phyloP scores from a whole-genome alignment of 2,329 filamentous ascomycete genomes.

The Aciculosporium take region DNA sequence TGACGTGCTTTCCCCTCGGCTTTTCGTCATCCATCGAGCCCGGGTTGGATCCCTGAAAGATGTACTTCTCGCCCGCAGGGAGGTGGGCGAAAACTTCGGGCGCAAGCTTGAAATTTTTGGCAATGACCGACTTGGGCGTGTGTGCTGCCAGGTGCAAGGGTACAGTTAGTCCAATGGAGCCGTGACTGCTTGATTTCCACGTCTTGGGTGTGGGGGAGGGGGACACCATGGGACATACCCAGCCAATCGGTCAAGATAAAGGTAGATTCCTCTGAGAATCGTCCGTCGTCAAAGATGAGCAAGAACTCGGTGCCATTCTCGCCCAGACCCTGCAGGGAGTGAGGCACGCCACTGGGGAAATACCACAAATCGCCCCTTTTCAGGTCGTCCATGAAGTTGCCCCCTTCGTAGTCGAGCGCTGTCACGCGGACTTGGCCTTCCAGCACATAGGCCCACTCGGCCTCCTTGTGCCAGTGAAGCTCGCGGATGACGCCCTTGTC shows the following conservation, averaged over 20 bases:
- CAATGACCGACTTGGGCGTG: slow-evolving; percentile 56
- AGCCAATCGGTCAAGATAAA: slow-evolving; percentile 64
- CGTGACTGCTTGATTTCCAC: neutral
- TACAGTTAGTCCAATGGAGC: neutral
- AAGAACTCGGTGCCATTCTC: slow-evolving; percentile 42
- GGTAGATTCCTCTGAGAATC: slow-evolving; percentile 48
- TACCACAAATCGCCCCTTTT: slow-evolving; percentile 69
- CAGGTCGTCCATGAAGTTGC: slow-evolving; percentile 64
- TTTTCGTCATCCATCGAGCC: slow-evolving; percentile 51
- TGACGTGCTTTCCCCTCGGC: slow-evolving; percentile 45
- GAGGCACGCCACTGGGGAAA: slow-evolving; percentile 63
- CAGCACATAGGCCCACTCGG: slow-evolving; percentile 65
- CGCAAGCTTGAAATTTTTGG: slow-evolving; percentile 61
- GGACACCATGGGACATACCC: slow-evolving; percentile 27
- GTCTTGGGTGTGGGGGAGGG: neutral
- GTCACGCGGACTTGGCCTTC: slow-evolving; percentile 58
- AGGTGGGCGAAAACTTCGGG: slow-evolving; percentile 57
- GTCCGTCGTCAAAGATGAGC: slow-evolving; percentile 34
- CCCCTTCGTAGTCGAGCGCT: slow-evolving; percentile 59
- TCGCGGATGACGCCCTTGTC: slow-evolving; percentile 60
- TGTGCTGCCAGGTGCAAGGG: slow-evolving; percentile 32
- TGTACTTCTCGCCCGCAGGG: slow-evolving; percentile 57
- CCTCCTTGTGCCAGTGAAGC: slow-evolving; percentile 70
- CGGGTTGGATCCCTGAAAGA: slow-evolving; percentile 56
- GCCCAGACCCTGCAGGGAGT: slow-evolving; percentile 59